A percentile compares a stretch with the other conserved stretches of the same genome.
phyloP scores from a whole-genome alignment of 129 eudicot species.

The Pittosporum tobira region DNA sequence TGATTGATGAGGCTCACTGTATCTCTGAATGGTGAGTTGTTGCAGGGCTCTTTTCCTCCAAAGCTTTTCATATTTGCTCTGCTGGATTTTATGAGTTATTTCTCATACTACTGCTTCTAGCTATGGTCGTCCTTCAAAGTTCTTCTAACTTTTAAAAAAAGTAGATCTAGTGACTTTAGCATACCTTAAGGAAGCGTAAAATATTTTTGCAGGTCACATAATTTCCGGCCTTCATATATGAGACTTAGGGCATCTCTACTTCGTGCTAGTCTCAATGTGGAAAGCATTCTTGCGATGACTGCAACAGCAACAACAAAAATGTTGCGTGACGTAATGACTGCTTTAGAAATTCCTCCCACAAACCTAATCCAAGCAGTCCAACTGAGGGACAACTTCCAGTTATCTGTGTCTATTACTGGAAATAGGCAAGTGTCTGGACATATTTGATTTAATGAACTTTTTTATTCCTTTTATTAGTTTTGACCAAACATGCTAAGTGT shows the following conservation, averaged over 20 bases:
- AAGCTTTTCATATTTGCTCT: not conserved
- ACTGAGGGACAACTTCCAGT: conserved; percentile 69
- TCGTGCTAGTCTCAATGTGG: conserved; percentile 47
- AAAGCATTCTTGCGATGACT: conserved; percentile 92
- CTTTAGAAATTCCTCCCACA: conserved; percentile 65
- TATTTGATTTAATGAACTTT: not conserved
- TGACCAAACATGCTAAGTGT: not conserved
- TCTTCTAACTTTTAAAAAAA: no score
- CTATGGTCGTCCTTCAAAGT: not conserved
- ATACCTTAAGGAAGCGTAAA: not conserved
- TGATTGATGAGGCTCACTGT: conserved; percentile 98
- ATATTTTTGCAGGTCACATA: conserved; percentile 71
- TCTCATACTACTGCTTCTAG: not conserved
- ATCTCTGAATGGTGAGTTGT: conserved; percentile 90
- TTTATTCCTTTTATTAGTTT: not conserved
- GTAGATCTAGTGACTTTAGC: no score
- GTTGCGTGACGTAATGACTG: conserved; percentile 61
- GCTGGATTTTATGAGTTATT: not conserved
- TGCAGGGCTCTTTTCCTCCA: conserved; percentile 9
- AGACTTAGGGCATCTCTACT: conserved; percentile 90
- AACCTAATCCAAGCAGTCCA: conserved; percentile 62
- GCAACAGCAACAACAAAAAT: conserved; percentile 93
- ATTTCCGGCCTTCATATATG: conserved; percentile 99
- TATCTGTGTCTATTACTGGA: conserved; percentile 67
- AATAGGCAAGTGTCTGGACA: conserved; percentile 46